Evolutionary conservation across 202 grass and related monocot genomes (phyloP).

Genomic region (Carex sylvatica): DNA sequence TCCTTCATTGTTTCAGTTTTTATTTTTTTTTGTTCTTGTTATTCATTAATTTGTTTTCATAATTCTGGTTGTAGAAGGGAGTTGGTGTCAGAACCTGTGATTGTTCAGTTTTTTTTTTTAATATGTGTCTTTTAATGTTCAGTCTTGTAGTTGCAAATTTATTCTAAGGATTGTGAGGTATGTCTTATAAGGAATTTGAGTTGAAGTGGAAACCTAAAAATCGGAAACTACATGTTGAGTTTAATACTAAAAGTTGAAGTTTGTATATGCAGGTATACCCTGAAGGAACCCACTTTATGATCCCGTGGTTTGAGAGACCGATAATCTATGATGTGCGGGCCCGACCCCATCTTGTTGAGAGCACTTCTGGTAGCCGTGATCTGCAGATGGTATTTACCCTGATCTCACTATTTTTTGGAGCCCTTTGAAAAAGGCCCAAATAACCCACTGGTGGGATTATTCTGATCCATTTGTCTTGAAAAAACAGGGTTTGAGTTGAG

Average conservation of each 20-base stretch:
- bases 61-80: neutral
- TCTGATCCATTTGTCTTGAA: neutral
- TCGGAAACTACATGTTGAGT: neutral
- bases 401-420: neutral
- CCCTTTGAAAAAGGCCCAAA: neutral
- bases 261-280: conserved; percentile 64
- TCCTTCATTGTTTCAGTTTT: neutral
- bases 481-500: neutral
- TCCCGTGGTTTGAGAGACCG: conserved; percentile 78
- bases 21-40: neutral
- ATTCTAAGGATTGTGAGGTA: neutral
- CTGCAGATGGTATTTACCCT: conserved; percentile 67
- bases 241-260: neutral
- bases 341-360: conserved; percentile 83
- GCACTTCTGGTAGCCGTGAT: conserved; percentile 72
- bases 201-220: neutral
- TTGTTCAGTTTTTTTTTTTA: neutral
- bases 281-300: conserved; percentile 79
- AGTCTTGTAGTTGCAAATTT: neutral
- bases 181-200: neutral
- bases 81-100: neutral
- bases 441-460: neutral
- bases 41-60: neutral
- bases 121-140: neutral
- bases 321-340: conserved; percentile 84